Base-by-base conservation (phyloP, 2,329 filamentous ascomycete genomes). In the Alternaria ethzedia region DNA sequence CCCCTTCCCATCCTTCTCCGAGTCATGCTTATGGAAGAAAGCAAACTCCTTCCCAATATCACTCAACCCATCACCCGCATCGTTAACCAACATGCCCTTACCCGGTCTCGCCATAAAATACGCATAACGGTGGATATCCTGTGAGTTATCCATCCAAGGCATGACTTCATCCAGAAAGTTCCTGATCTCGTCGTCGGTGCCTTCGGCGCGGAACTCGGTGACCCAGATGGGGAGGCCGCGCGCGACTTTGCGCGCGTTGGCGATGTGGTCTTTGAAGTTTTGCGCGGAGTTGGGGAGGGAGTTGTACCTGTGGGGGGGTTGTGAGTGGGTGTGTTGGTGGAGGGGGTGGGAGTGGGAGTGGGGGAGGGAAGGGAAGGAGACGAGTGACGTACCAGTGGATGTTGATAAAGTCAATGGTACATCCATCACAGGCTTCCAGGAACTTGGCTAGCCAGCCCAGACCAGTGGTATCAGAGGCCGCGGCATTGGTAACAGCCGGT, bases 181-280 rank as follows among this genome's bases (percentile, higher is more conserved):
- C 21, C 54, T 56, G 8, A 72, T 58, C 12, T 78, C 54, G 2
- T 49, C 67, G 6, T 74, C 71, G 0, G 54, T 65, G 0, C 76
- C 76, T 0, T 43, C 54, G 3, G 70, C 50, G 6, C 59, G 65
- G 57, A 79, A 80, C 32, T 80, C 78, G 0, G 78, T 80, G 46
- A 80, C 70, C 78, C 76, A 80, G 23, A 80, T 66, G 0, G 75
- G 76, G 5, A 70, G 71, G 78, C 87, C 89, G 30, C 86, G 86
- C 54, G 88, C 89, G 15, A 88, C 41, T 3, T 61, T 50, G 13
- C 67, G 63, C 0, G 74, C 68, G 1, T 68, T 57, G 0, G 64
- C 36, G 41, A 78, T 87, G 46, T 79, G 70, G 4, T 67, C 57
- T 63, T 79, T 74, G 68, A 80, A 79, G 56, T 75, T 71, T 2